Conservation (phyloP, 495 filamentous ascomycete genomes). For the Aspergillus sclerotiicarbonarius region DNA sequence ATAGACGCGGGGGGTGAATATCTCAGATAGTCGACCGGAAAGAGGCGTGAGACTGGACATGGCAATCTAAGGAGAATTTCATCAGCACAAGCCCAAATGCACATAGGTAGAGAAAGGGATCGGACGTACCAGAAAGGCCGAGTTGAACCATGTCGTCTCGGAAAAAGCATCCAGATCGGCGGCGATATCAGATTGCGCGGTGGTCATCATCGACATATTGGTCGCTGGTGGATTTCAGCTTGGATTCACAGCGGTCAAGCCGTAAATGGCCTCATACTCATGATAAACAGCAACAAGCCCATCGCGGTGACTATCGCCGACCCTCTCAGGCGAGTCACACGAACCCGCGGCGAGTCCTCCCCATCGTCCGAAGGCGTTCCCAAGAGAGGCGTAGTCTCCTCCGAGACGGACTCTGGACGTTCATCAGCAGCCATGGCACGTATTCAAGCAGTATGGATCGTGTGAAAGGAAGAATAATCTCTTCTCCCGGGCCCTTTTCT, state of each 20-base stretch:
- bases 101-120: background rate
- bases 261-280: background rate
- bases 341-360: slow-evolving; percentile 2
- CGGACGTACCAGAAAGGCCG: slow-evolving; percentile 56
- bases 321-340: background rate
- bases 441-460: background rate
- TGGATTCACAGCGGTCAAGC: background rate
- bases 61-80: slow-evolving; percentile 51
- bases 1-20: slow-evolving; percentile 64
- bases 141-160: slow-evolving; percentile 72
- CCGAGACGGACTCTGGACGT: background rate
- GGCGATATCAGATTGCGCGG: slow-evolving; percentile 70
- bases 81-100: background rate
- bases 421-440: background rate
- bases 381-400: slow-evolving; percentile 1
- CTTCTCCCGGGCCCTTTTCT: background rate
- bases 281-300: background rate
- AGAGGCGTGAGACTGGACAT: slow-evolving; percentile 66
- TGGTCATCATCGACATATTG: slow-evolving; percentile 76
- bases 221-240: slow-evolving; percentile 41
- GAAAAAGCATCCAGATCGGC: slow-evolving; percentile 69
- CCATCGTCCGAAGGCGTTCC: background rate
- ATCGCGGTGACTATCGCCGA: slow-evolving; percentile 1
- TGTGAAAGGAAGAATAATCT: background rate
- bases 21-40: slow-evolving; percentile 61